Percentiles rank a stretch among this genome's conserved stretches.
Conservation (phyloP, 306 rosid genomes). For the Cucurbita ficifolia region DNA sequence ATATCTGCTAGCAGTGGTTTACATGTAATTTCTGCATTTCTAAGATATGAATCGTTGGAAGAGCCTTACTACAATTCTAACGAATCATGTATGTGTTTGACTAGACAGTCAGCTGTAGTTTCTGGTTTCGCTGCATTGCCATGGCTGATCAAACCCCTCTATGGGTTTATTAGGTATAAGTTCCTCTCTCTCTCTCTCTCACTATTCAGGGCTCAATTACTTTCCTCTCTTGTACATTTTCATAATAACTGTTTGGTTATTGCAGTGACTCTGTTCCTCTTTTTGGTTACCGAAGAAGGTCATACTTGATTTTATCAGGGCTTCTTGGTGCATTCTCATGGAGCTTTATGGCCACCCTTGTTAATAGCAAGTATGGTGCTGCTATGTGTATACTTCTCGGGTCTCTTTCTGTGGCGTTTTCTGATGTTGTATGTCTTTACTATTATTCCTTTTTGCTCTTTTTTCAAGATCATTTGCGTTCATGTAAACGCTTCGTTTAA, state of each 20-base stretch:
- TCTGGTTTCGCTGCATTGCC: conserved; percentile 77
- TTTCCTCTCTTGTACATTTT: background rate
- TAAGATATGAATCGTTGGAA: background rate
- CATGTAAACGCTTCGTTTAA: background rate
- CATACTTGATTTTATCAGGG: conserved; percentile 88
- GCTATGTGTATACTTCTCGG: conserved; percentile 91
- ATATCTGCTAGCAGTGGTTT: no score
- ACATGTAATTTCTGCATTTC: background rate
- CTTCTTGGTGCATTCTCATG: conserved; percentile 95
- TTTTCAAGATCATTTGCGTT: background rate
- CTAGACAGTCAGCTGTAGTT: conserved; percentile 99
- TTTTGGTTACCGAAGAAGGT: conserved; percentile 91
- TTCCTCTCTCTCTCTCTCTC: background rate
- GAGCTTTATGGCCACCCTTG: conserved; percentile 79
- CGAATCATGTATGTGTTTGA: conserved; percentile 21
- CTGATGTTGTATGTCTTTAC: conserved; percentile 80
- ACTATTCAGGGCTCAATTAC: background rate
- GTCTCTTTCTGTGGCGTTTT: conserved; percentile 95
- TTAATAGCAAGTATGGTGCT: conserved; percentile 61
- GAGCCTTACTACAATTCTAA: conserved; percentile 10
- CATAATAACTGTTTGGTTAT: conserved; percentile 7
- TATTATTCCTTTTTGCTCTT: background rate
- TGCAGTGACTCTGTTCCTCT: conserved; percentile 95
- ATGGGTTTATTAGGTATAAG: conserved; percentile 79
- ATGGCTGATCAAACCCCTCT: conserved; percentile 86